Evolutionary conservation across 1,284 basidiomycete genomes (phyloP).

Genomic region (Marasmius fiardii): DNA sequence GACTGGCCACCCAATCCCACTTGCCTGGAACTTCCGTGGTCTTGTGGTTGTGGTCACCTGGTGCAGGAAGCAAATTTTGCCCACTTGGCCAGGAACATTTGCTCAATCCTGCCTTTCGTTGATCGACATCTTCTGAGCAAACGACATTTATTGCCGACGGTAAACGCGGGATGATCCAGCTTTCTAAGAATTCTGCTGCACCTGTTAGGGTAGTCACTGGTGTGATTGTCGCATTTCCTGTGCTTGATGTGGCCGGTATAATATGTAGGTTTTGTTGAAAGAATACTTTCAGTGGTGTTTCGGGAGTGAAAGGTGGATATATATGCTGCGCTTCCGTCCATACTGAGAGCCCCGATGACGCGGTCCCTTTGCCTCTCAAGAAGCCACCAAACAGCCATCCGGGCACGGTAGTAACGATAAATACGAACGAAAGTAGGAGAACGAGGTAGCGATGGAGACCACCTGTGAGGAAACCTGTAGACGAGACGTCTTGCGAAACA

Average conservation of each 20-base stretch:
- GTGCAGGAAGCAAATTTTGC: conserved; percentile 4
- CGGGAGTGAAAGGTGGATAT: conserved; percentile 54
- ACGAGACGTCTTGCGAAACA: conserved; percentile 35
- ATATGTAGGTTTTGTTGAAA: conserved; percentile 55
- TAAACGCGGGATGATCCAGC: conserved; percentile 43
- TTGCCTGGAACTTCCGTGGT: neutral
- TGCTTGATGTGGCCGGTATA: neutral
- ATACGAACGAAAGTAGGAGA: conserved; percentile 35
- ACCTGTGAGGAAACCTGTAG: neutral
- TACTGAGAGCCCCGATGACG: neutral
- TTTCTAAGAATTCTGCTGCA: conserved; percentile 39
- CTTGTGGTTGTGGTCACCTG: neutral
- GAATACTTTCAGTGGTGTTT: conserved; percentile 62
- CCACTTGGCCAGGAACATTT: conserved; percentile 31
- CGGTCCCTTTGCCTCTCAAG: neutral
- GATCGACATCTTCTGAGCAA: conserved; percentile 21
- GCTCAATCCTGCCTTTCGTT: conserved; percentile 22
- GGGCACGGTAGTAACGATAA: conserved; percentile 42
- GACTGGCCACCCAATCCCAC: neutral
- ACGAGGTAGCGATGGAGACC: conserved; percentile 43
- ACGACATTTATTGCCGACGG: conserved; percentile 44
- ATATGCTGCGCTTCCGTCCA: neutral
- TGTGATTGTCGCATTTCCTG: conserved; percentile 9
- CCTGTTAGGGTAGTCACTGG: conserved; percentile 44
- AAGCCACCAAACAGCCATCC: conserved; percentile 31